Evolutionary conservation across 2,329 filamentous ascomycete species (phyloP).

Genomic region (Cordyceps farinosa): DNA sequence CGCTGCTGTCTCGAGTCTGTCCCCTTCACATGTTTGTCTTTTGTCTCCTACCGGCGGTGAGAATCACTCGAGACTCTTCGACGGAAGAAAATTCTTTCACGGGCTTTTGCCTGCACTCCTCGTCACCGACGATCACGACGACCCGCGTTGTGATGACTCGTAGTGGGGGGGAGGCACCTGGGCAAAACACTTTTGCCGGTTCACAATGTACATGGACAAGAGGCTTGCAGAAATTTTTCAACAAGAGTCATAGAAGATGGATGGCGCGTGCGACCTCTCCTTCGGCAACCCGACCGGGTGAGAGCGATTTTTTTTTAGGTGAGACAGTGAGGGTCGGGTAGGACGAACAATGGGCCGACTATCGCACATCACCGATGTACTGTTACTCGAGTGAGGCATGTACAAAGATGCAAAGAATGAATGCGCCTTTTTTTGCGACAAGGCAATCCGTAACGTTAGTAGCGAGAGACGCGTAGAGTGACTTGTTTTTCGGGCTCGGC

Average conservation of each 20-base stretch:
- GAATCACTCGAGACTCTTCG: neutral
- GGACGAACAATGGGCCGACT: constrained; percentile 3
- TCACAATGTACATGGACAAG: neutral
- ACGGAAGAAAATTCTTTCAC: neutral
- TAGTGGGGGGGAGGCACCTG: neutral
- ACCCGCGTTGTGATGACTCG: constrained; percentile 3
- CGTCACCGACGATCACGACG: neutral
- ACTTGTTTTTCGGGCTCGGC: neutral
- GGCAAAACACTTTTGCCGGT: too few relatives aligned
- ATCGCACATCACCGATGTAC: neutral
- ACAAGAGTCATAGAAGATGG: neutral
- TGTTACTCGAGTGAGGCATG: neutral
- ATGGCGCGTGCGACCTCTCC: neutral
- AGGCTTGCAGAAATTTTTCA: neutral
- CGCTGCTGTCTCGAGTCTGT: too few relatives aligned
- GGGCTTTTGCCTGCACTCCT: too few relatives aligned
- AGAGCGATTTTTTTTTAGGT: neutral
- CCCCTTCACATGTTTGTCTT: too few relatives aligned
- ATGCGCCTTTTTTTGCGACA: neutral
- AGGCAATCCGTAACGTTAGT: neutral
- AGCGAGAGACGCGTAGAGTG: neutral
- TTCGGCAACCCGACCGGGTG: neutral
- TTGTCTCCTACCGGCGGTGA: neutral
- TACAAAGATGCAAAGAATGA: neutral
- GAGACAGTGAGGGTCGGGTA: constrained; percentile 2